These are phyloP conservation scores for Daldinia vernicosa DNA, from an alignment of 495 filamentous ascomycete genomes.

Conservation along the genomic window DNA sequence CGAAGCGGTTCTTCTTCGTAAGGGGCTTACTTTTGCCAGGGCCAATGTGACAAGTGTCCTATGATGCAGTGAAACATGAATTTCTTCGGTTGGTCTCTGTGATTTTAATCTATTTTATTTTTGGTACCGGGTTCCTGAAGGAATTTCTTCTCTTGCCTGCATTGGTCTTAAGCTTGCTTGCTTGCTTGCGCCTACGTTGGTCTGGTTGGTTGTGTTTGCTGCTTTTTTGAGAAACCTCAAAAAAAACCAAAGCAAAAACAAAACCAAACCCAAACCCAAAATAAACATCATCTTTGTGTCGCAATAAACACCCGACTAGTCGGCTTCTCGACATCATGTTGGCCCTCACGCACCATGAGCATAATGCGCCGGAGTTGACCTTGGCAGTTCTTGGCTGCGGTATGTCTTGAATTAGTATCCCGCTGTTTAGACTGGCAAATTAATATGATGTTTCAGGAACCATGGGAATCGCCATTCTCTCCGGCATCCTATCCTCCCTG, in stretches of 20 bases:
- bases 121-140: not conserved
- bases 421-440: constrained; percentile 13
- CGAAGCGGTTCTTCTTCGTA: constrained; percentile 42
- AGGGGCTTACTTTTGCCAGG: constrained; percentile 21
- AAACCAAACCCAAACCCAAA: not conserved
- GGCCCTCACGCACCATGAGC: constrained; percentile 46
- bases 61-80: constrained; percentile 24
- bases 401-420: constrained; percentile 49
- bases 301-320: not conserved
- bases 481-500: constrained; percentile 77
- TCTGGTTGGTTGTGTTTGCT: not conserved
- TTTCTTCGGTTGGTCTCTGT: constrained; percentile 9
- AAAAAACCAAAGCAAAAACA: not conserved
- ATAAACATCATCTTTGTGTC: not conserved
- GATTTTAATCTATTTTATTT: not conserved
- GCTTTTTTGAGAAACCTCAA: not conserved
- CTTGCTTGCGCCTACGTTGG: not conserved
- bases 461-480: constrained; percentile 85
- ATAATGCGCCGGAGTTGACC: constrained; percentile 62
- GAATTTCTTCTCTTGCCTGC: not conserved
- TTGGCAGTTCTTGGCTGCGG: constrained; percentile 78
- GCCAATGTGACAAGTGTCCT: constrained; percentile 34
- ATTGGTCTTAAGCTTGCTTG: not conserved
- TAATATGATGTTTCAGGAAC: constrained; percentile 63
- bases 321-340: constrained; percentile 41